A percentile compares a stretch with the other conserved stretches of the same genome.
phyloP scores from a whole-genome alignment of 106 monocot species.

The Dioscorea alata region DNA sequence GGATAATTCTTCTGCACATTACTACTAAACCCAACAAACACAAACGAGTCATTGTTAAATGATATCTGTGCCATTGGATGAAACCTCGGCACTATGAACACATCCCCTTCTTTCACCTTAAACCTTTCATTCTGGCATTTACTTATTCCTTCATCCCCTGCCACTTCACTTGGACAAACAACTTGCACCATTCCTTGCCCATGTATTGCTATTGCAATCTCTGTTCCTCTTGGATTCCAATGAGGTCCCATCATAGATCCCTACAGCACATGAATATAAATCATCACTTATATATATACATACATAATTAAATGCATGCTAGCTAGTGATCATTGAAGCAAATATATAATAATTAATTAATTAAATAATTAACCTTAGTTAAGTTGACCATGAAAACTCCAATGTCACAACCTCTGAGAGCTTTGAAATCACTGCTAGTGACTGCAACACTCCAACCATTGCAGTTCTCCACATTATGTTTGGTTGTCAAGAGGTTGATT shows the following conservation, averaged over 20 bases:
- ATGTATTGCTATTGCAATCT: constrained; percentile 54
- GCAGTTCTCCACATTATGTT: constrained; percentile 73
- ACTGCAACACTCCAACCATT: constrained; percentile 70
- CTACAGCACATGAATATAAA: constrained; percentile 13
- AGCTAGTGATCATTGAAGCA: background rate
- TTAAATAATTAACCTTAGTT: constrained; percentile 34
- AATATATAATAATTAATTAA: background rate
- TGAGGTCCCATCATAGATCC: constrained; percentile 88
- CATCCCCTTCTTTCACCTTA: constrained; percentile 60
- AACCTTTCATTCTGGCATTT: constrained; percentile 28
- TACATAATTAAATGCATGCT: too few relatives aligned
- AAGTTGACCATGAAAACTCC: constrained; percentile 86
- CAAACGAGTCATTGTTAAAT: constrained; percentile 57
- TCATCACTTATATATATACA: too few relatives aligned
- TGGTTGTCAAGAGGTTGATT: constrained; percentile 42
- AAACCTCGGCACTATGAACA: constrained; percentile 62
- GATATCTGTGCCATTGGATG: constrained; percentile 79
- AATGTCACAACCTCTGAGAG: constrained; percentile 38
- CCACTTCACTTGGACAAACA: constrained; percentile 22
- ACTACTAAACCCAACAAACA: constrained; percentile 67
- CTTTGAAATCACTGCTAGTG: constrained; percentile 34
- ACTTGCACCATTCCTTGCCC: constrained; percentile 77
- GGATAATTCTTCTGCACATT: constrained; percentile 41
- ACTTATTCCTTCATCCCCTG: background rate
- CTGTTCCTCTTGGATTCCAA: constrained; percentile 77